Percentiles rank a stretch among this genome's conserved stretches.
phyloP scores from a whole-genome alignment of 2,329 filamentous ascomycete genomes.

The Hysterium pulicare region DNA sequence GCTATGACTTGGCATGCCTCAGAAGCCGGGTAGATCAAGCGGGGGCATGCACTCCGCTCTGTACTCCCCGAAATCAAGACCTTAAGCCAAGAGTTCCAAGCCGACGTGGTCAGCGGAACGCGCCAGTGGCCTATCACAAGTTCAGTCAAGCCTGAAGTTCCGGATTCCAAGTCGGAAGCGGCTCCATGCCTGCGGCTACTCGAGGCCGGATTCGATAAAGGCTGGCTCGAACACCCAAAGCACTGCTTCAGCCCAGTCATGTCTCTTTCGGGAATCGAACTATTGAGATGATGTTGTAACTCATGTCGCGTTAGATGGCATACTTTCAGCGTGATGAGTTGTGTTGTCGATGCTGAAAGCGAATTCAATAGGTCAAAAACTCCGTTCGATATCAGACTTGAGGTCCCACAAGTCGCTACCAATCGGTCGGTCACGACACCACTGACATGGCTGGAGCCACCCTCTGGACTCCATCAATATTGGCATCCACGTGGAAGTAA shows the following conservation, averaged over 20 bases:
- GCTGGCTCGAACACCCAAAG: background rate
- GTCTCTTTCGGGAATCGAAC: background rate
- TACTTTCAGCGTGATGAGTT: background rate
- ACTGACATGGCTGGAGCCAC: too few relatives aligned
- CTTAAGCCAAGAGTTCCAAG: constrained; percentile 1
- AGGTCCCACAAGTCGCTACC: too few relatives aligned
- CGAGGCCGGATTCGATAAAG: background rate
- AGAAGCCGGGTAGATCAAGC: background rate
- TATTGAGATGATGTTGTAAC: background rate
- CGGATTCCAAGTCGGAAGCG: background rate
- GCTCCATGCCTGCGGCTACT: background rate
- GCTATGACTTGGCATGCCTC: background rate
- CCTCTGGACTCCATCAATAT: too few relatives aligned
- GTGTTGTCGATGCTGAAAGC: background rate
- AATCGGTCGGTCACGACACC: too few relatives aligned
- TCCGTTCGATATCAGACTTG: too few relatives aligned
- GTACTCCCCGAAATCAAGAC: background rate
- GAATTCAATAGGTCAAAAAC: background rate
- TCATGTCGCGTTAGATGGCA: too few relatives aligned
- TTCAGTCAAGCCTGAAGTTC: background rate
- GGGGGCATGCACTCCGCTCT: background rate
- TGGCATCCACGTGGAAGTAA: too few relatives aligned
- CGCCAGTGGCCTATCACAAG: background rate
- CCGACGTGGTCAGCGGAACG: constrained; percentile 2
- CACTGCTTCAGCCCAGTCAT: background rate